A percentile compares a stretch with the other conserved stretches of the same genome.
These are phyloP conservation scores for Xylaria scruposa DNA, from an alignment of 495 filamentous ascomycete genomes.

Conservation along the genomic window DNA sequence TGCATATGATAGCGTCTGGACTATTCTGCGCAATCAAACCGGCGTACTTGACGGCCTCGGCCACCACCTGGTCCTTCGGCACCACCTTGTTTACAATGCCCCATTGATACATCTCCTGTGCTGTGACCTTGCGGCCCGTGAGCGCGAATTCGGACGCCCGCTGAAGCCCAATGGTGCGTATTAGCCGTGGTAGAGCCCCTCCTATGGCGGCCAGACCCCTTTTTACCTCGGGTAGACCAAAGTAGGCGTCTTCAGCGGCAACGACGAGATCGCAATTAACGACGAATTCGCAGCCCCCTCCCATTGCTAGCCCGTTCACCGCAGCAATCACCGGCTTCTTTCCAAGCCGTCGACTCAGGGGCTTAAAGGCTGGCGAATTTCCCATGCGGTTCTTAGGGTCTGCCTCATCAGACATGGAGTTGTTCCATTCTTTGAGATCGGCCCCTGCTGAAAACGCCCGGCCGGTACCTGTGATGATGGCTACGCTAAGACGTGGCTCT, in stretches of 20 bases:
- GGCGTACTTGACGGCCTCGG: slow-evolving; percentile 61
- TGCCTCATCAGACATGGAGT: slow-evolving; percentile 35
- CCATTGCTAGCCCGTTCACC: slow-evolving; percentile 76
- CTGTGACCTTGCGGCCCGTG: slow-evolving; percentile 66
- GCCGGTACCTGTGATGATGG: slow-evolving; percentile 57
- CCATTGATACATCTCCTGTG: slow-evolving; percentile 70
- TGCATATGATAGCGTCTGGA: slow-evolving; percentile 77
- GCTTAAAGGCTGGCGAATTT: slow-evolving; percentile 63
- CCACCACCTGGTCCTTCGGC: slow-evolving; percentile 52
- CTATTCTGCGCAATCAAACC: slow-evolving; percentile 64
- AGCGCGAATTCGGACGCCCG: slow-evolving; percentile 79
- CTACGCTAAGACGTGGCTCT: slow-evolving; percentile 55
- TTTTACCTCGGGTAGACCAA: slow-evolving; percentile 75
- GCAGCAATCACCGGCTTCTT: slow-evolving; percentile 81
- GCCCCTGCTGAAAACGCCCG: slow-evolving; percentile 65
- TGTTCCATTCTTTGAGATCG: slow-evolving; percentile 60
- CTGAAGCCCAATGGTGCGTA: slow-evolving; percentile 70
- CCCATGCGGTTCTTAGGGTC: slow-evolving; percentile 45
- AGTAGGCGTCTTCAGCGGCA: slow-evolving; percentile 62
- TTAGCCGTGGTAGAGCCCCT: slow-evolving; percentile 75
- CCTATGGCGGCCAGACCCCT: slow-evolving; percentile 76
- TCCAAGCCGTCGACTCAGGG: slow-evolving; percentile 55
- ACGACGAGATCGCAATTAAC: slow-evolving; percentile 78
- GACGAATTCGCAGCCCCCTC: slow-evolving; percentile 79
- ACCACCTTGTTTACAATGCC: slow-evolving; percentile 79